These are phyloP conservation scores for Lecanoromycetidae sp. DNA, from an alignment of 2,329 filamentous ascomycete genomes.

Conservation along the genomic window DNA sequence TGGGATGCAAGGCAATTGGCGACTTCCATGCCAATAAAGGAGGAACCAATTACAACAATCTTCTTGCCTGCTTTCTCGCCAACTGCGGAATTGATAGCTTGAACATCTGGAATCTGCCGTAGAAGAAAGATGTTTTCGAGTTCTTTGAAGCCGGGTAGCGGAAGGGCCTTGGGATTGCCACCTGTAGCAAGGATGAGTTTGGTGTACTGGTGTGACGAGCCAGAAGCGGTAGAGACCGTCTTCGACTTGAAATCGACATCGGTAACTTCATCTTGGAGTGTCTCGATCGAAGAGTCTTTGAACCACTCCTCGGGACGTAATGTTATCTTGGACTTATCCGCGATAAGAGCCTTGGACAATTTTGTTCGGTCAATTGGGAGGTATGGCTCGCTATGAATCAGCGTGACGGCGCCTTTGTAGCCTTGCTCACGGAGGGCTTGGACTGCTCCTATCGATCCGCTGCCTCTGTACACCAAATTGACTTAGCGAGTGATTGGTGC, in stretches of 20 bases:
- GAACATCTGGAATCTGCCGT: constrained; percentile 62
- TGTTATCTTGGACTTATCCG: constrained; percentile 65
- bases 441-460: constrained; percentile 66
- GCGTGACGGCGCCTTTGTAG: constrained; percentile 65
- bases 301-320: constrained; percentile 71
- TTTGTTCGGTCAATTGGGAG: constrained; percentile 88
- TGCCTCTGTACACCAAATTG: constrained; percentile 44
- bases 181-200: constrained; percentile 88
- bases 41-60: constrained; percentile 80
- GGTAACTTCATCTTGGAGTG: constrained; percentile 50
- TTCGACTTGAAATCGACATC: constrained; percentile 64
- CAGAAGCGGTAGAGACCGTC: constrained; percentile 61
- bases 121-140: constrained; percentile 80
- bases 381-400: constrained; percentile 75
- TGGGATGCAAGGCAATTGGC: constrained; percentile 64
- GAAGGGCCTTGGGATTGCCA: constrained; percentile 61
- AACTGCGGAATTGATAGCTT: constrained; percentile 66
- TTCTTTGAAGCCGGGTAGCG: constrained; percentile 74
- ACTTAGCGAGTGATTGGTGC: background rate
- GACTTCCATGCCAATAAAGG: constrained; percentile 98
- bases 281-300: constrained; percentile 46
- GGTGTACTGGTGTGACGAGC: constrained; percentile 61
- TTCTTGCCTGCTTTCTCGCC: constrained; percentile 74
- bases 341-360: constrained; percentile 82
- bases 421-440: constrained; percentile 74